Percentiles rank a stretch among this genome's conserved stretches.
phyloP scores from a whole-genome alignment of 2,329 filamentous ascomycete species.

The Sporothrix phasma region DNA sequence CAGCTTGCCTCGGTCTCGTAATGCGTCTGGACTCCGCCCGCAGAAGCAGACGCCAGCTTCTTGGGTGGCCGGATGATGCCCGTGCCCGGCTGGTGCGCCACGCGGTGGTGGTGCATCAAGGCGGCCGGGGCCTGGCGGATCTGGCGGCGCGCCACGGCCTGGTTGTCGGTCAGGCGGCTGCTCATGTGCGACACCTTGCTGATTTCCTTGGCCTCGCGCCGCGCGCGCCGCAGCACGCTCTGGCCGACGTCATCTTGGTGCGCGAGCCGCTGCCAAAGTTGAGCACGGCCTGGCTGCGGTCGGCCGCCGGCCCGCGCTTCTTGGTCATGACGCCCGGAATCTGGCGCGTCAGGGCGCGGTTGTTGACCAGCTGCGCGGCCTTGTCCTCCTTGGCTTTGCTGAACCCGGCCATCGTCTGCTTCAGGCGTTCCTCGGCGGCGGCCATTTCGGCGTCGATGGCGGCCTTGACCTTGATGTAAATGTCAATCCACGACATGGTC shows the following conservation, averaged over 20 bases:
- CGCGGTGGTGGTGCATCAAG: slow-evolving; percentile 45
- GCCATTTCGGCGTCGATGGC: slow-evolving; percentile 46
- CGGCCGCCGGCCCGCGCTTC: slow-evolving; percentile 11
- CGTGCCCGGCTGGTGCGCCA: slow-evolving; percentile 25
- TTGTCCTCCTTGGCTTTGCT: slow-evolving; percentile 48
- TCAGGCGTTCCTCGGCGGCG: slow-evolving; percentile 48
- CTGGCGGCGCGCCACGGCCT: slow-evolving; percentile 28
- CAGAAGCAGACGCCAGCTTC: slow-evolving; percentile 7
- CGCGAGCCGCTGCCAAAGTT: slow-evolving; percentile 38
- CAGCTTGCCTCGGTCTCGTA: slow-evolving; percentile 21
- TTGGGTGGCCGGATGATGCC: slow-evolving; percentile 18
- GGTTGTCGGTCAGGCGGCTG: slow-evolving; percentile 29
- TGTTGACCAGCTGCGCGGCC: slow-evolving; percentile 46
- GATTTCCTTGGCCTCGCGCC: slow-evolving; percentile 47
- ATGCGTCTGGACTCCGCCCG: not conserved
- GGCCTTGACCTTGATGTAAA: slow-evolving; percentile 56
- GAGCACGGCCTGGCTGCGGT: slow-evolving; percentile 28
- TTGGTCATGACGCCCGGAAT: slow-evolving; percentile 25
- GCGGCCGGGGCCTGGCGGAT: slow-evolving; percentile 41
- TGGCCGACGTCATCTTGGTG: slow-evolving; percentile 43
- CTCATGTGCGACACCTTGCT: slow-evolving; percentile 38
- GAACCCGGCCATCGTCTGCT: slow-evolving; percentile 46
- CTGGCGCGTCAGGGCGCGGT: slow-evolving; percentile 24
- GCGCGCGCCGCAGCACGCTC: slow-evolving; percentile 46
- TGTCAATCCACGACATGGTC: slow-evolving; percentile 58